A percentile compares a stretch with the other conserved stretches of the same genome.
Evolutionary conservation across 352 stramenopile species (phyloP).

Genomic region (Globisporangium lucens): DNA sequence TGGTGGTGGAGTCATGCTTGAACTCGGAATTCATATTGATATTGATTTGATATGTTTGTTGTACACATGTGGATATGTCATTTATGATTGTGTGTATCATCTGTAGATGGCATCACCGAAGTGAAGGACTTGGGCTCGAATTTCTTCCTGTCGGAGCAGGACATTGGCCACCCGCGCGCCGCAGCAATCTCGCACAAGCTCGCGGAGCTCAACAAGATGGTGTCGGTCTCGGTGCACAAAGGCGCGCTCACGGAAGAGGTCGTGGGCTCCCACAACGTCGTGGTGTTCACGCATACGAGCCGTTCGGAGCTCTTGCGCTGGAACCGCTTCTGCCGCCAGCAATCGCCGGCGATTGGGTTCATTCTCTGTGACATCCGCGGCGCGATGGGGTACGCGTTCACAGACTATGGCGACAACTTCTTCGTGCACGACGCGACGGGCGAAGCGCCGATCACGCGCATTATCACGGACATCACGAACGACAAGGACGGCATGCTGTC

Average conservation of each 20-base stretch:
- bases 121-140: conserved; percentile 91
- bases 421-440: conserved; percentile 77
- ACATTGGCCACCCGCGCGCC: conserved; percentile 69
- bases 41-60: background rate
- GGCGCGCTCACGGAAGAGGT: conserved; percentile 62
- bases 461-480: conserved; percentile 86
- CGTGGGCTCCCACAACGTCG: conserved; percentile 74
- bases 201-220: conserved; percentile 91
- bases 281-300: conserved; percentile 84
- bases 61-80: background rate
- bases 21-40: background rate
- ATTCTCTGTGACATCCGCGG: conserved; percentile 78
- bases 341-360: conserved; percentile 77
- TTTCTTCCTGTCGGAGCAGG: conserved; percentile 89
- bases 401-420: conserved; percentile 77
- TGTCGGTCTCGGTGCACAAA: conserved; percentile 71
- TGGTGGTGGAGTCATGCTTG: background rate
- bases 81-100: background rate
- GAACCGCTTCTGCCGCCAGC: conserved; percentile 87
- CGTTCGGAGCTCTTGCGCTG: conserved; percentile 81
- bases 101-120: conserved; percentile 57
- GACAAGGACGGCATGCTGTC: conserved; percentile 73
- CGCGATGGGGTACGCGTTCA: conserved; percentile 77
- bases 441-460: conserved; percentile 80
- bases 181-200: conserved; percentile 72